Evolutionary conservation across 345 rosid genomes (phyloP).

Genomic region (Euphorbia lathyris): DNA sequence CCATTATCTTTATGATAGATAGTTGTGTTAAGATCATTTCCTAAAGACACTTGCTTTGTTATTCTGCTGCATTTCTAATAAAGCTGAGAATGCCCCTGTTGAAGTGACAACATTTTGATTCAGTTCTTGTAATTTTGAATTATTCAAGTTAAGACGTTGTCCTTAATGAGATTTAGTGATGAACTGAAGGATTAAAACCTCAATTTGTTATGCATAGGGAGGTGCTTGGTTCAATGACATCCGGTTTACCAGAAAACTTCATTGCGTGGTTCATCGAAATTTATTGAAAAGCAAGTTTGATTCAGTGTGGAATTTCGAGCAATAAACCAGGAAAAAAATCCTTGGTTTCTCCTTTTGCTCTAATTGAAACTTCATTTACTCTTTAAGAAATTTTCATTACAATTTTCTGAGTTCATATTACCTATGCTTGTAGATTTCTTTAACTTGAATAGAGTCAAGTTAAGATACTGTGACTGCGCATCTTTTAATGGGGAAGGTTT

Average conservation of each 20-base stretch:
- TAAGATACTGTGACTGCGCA: slow-evolving; percentile 35
- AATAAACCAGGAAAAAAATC: slow-evolving; percentile 24
- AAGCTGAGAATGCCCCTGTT: too few species aligned
- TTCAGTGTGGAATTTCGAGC: slow-evolving; percentile 34
- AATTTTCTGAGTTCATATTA: neutral
- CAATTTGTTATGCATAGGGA: too few species aligned
- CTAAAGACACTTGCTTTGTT: too few species aligned
- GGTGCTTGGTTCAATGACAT: slow-evolving; percentile 33
- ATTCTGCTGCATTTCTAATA: too few species aligned
- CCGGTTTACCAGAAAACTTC: slow-evolving; percentile 29
- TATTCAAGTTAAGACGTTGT: too few species aligned
- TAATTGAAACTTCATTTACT: neutral
- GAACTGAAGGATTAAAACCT: too few species aligned
- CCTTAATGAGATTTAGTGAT: too few species aligned
- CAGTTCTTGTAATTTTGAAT: too few species aligned
- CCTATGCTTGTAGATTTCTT: slow-evolving; percentile 21
- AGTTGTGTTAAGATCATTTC: too few species aligned
- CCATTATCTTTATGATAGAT: too few species aligned
- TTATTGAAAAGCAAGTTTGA: slow-evolving; percentile 23
- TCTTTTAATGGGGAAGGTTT: slow-evolving; percentile 28
- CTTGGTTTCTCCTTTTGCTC: slow-evolving; percentile 28
- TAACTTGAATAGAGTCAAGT: slow-evolving; percentile 29
- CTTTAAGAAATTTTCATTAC: neutral
- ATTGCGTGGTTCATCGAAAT: slow-evolving; percentile 31
- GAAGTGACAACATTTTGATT: too few species aligned